These are phyloP conservation scores for Apiospora aurea DNA, from an alignment of 2,329 filamentous ascomycete genomes.

Conservation along the genomic window DNA sequence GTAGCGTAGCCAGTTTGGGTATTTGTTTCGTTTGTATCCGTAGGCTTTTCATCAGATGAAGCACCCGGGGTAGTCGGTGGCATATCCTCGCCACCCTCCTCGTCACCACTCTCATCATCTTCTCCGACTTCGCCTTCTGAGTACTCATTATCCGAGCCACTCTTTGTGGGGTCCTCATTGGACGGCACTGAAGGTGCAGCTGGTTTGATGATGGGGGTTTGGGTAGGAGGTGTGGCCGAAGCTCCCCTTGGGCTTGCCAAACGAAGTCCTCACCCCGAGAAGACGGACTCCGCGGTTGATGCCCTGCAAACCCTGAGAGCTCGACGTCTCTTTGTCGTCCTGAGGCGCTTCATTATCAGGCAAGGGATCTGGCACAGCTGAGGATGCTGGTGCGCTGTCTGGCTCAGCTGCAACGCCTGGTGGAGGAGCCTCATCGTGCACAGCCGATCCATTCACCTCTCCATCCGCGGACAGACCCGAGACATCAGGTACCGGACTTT, in stretches of 20 bases:
- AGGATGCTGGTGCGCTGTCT: neutral
- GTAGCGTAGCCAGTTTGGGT: neutral
- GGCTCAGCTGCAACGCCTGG: neutral
- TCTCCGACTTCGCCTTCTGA: constrained; percentile 22
- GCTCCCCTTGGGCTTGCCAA: constrained; percentile 29
- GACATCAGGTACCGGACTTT: neutral
- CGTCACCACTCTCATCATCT: constrained; percentile 23
- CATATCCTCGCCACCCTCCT: constrained; percentile 14
- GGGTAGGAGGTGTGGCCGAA: constrained; percentile 10
- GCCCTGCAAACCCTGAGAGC: constrained; percentile 28
- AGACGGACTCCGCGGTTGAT: constrained; percentile 39
- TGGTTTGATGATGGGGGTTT: neutral
- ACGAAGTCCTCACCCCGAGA: constrained; percentile 38
- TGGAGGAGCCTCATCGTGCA: constrained; percentile 23
- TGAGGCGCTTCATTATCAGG: neutral
- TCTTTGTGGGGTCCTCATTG: constrained; percentile 42
- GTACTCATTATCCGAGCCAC: constrained; percentile 31
- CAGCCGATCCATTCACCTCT: constrained; percentile 41
- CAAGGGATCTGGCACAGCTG: constrained; percentile 15
- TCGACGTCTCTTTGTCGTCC: neutral
- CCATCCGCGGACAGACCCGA: constrained; percentile 39
- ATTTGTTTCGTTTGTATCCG: neutral
- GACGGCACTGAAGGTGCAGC: neutral
- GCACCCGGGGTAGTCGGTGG: neutral
- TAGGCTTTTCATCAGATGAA: neutral